phyloP scores from a whole-genome alignment of 2,329 filamentous ascomycete genomes.

The Balansia obtecta region DNA sequence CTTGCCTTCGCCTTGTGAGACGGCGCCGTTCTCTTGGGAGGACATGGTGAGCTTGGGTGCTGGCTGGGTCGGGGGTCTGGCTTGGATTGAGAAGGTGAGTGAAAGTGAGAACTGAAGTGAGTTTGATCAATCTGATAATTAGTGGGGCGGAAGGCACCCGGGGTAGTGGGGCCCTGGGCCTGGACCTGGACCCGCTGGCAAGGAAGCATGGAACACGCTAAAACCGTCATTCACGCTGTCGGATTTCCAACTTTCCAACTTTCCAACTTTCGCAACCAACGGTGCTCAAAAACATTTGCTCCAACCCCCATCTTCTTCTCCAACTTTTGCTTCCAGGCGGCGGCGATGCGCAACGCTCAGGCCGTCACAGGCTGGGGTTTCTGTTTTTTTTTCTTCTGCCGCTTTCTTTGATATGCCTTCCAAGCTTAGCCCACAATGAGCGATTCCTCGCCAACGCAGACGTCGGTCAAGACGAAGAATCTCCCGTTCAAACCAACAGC shows the following conservation, averaged over 20 bases:
- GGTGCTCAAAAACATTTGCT: no score
- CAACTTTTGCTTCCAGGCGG: neutral
- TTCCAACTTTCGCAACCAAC: no score
- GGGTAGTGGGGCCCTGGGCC: no score
- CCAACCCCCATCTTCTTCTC: neutral
- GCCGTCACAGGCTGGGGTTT: neutral
- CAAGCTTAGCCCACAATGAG: constrained; percentile 16
- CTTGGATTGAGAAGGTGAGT: no score
- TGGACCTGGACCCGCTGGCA: no score
- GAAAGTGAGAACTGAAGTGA: neutral
- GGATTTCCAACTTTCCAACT: neutral
- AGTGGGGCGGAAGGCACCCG: neutral
- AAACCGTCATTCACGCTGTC: no score
- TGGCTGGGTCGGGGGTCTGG: neutral
- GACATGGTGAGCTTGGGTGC: constrained; percentile 3
- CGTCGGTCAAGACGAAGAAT: constrained; percentile 23
- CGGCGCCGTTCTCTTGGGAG: constrained; percentile 54
- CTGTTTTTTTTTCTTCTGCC: neutral
- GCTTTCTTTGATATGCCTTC: neutral
- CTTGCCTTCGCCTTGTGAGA: constrained; percentile 57
- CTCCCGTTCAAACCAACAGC: constrained; percentile 39
- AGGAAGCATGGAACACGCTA: neutral
- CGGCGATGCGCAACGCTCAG: neutral
- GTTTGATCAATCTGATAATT: neutral
- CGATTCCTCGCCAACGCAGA: constrained; percentile 14